phyloP scores from a whole-genome alignment of 441 rosid species.

The Brassica balearica region DNA sequence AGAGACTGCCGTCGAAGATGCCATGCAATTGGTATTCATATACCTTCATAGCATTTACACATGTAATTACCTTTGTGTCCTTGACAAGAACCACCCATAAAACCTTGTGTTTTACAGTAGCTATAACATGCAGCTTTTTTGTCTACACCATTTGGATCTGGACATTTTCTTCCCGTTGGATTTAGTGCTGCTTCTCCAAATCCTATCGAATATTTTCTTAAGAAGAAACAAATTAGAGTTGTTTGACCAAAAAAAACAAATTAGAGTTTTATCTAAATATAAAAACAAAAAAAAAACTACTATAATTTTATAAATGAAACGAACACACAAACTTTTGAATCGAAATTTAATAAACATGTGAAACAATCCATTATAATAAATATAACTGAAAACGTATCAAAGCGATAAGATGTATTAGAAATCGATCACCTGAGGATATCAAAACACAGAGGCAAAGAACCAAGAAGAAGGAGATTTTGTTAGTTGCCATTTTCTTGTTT shows the following conservation, averaged over 20 bases:
- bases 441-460: slow-evolving; percentile 16
- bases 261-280: not conserved
- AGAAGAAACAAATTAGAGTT: not conserved
- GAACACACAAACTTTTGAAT: not conserved
- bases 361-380: not conserved
- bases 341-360: not conserved
- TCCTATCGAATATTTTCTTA: not conserved
- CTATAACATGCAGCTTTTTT: not conserved
- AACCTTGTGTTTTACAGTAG: not conserved
- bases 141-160: slow-evolving; percentile 19
- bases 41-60: slow-evolving; percentile 12
- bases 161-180: not conserved
- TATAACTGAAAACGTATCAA: not conserved
- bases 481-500: slow-evolving; percentile 9
- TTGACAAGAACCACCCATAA: slow-evolving; percentile 11
- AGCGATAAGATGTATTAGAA: not conserved
- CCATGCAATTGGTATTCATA: not conserved
- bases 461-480: slow-evolving; percentile 14
- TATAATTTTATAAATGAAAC: not conserved
- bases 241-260: not conserved
- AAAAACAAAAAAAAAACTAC: not conserved
- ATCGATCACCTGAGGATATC: slow-evolving; percentile 14
- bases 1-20: too few species aligned
- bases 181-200: slow-evolving; percentile 10
- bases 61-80: not conserved